A percentile compares a stretch with the other conserved stretches of the same genome.
Evolutionary conservation across 306 rosid species (phyloP).

Genomic region (Albizia julibrissin): DNA sequence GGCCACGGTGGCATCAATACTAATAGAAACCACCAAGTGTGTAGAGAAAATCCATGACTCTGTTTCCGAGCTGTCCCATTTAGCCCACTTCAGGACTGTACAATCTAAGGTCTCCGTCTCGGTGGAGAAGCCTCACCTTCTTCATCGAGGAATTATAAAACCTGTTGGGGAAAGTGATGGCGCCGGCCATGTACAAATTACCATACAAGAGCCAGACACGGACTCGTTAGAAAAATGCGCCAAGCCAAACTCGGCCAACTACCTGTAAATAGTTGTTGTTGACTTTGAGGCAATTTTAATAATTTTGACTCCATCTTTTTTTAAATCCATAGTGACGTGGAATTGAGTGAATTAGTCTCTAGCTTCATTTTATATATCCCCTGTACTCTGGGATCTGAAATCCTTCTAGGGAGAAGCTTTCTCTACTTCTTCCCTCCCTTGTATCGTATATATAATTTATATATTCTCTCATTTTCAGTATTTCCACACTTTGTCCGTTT

Average conservation of each 20-base stretch:
- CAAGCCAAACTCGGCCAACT: conserved; percentile 25
- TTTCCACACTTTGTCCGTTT: neutral
- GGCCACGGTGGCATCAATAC: conserved; percentile 60
- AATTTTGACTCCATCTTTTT: conserved; percentile 22
- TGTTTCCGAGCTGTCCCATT: conserved; percentile 64
- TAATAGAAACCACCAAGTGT: conserved; percentile 60
- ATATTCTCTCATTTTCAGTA: neutral
- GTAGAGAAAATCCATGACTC: conserved; percentile 62
- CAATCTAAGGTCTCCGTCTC: conserved; percentile 47
- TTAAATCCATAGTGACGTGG: neutral
- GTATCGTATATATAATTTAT: neutral
- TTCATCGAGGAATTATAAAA: conserved; percentile 73
- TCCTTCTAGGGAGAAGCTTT: conserved; percentile 28
- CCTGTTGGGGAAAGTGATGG: conserved; percentile 54
- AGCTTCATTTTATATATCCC: too few species aligned
- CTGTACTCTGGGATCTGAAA: neutral
- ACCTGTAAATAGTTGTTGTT: conserved; percentile 39
- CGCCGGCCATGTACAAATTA: conserved; percentile 46
- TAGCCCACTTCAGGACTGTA: conserved; percentile 58
- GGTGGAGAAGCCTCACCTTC: conserved; percentile 57
- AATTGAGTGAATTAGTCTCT: conserved; percentile 27
- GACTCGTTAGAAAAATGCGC: conserved; percentile 30
- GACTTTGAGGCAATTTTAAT: conserved; percentile 15
- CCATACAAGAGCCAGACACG: conserved; percentile 31
- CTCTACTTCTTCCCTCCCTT: conserved; percentile 33